These are phyloP conservation scores for Pyrus communis DNA, from an alignment of 306 rosid species.

Conservation along the genomic window DNA sequence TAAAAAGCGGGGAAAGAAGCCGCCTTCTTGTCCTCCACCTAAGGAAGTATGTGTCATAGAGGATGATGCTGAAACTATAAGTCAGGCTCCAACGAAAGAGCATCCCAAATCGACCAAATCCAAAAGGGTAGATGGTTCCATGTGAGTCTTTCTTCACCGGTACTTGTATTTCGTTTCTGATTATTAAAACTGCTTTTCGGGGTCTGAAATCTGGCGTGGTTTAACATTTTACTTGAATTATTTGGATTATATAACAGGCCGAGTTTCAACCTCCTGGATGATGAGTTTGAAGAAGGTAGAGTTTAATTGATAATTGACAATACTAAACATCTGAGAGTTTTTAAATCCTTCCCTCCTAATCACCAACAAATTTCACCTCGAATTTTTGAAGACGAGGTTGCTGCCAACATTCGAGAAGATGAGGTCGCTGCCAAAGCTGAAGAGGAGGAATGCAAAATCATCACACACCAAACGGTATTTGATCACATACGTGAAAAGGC, in stretches of 20 bases:
- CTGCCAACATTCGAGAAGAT: conserved; percentile 39
- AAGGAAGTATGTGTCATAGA: conserved; percentile 47
- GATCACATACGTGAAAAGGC: conserved; percentile 90
- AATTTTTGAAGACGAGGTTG: conserved; percentile 39
- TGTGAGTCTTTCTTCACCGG: conserved; percentile 32
- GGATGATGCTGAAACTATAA: conserved; percentile 31
- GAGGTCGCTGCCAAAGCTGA: conserved; percentile 30
- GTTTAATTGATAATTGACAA: not conserved
- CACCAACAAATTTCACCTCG: conserved; percentile 12
- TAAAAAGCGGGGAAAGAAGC: conserved; percentile 35
- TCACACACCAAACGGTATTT: conserved; percentile 71
- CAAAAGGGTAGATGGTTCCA: conserved; percentile 24
- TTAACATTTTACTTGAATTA: not conserved
- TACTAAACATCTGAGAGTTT: not conserved
- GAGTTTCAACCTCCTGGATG: conserved; percentile 71
- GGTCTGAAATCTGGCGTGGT: not conserved
- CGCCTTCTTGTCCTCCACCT: conserved; percentile 33
- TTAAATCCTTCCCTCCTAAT: conserved; percentile 1
- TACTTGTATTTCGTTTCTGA: not conserved
- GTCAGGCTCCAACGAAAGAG: conserved; percentile 33
- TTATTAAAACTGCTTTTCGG: not conserved
- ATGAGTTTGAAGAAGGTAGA: conserved; percentile 56
- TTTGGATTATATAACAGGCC: conserved; percentile 46
- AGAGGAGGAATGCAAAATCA: conserved; percentile 45
- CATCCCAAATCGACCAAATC: conserved; percentile 27